Evolutionary conservation across 768 basidiomycete species (phyloP).

Genomic region (Collybia mongolica): DNA sequence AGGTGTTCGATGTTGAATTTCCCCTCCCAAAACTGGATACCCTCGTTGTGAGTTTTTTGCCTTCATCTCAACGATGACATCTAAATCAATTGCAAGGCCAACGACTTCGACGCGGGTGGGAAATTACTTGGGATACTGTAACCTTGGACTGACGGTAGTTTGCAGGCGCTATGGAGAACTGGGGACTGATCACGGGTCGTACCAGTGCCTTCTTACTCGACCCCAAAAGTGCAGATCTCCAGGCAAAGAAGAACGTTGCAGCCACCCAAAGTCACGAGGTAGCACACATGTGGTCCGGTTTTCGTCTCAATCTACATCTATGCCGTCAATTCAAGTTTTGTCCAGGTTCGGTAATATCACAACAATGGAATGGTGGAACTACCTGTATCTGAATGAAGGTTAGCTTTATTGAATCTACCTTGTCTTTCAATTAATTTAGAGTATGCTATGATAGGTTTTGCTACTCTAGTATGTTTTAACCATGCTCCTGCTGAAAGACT

Average conservation of each 20-base stretch:
- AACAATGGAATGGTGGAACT: conserved; percentile 93
- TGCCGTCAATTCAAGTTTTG: neutral
- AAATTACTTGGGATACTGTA: neutral
- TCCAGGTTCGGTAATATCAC: conserved; percentile 88
- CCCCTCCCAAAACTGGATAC: conserved; percentile 95
- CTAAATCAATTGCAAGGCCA: conserved; percentile 40
- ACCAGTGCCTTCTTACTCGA: conserved; percentile 81
- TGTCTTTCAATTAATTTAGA: neutral
- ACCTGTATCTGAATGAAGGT: conserved; percentile 82
- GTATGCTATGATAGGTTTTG: conserved; percentile 56
- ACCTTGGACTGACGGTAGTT: neutral
- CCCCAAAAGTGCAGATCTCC: conserved; percentile 67
- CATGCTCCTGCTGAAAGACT: neutral
- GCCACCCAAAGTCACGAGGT: conserved; percentile 83
- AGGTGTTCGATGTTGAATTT: conserved; percentile 89
- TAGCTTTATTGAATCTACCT: conserved; percentile 5
- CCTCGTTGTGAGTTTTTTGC: conserved; percentile 56
- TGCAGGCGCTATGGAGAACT: conserved; percentile 87
- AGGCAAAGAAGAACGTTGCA: conserved; percentile 78
- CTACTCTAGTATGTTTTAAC: conserved; percentile 60
- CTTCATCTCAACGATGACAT: conserved; percentile 1
- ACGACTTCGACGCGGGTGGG: conserved; percentile 83
- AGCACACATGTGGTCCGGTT: conserved; percentile 74
- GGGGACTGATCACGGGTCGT: conserved; percentile 90
- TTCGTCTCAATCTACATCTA: neutral